Percentiles rank a stretch among this genome's conserved stretches.
Conservation (phyloP, 257 asterid species). For the Fraxinus quadrangulata region DNA sequence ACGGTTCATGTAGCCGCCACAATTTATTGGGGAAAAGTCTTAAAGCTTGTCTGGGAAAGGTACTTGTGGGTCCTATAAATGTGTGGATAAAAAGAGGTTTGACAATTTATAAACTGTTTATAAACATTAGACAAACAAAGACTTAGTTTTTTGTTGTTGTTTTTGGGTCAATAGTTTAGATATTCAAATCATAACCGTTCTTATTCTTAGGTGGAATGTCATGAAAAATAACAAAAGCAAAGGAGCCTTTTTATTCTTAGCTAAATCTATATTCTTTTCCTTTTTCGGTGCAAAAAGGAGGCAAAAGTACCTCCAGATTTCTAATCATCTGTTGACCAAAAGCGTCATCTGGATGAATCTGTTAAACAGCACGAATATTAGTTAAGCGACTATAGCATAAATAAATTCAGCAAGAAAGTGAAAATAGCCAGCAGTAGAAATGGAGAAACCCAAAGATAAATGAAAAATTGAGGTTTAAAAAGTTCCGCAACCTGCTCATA, state of each 20-base stretch:
- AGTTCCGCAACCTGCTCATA: constrained; percentile 83
- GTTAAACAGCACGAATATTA: constrained; percentile 26
- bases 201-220: not conserved
- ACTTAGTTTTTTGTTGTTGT: not conserved
- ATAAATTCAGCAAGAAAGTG: constrained; percentile 16
- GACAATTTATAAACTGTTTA: no score
- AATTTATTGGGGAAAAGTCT: not conserved
- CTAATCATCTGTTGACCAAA: constrained; percentile 97
- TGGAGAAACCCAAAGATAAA: constrained; percentile 15
- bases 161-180: not conserved
- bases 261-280: not conserved
- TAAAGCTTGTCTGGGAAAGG: no score
- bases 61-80: no score
- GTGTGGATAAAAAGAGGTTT: no score
- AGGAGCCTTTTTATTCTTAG: not conserved
- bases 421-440: not conserved
- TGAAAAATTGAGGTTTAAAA: constrained; percentile 22
- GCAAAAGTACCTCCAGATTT: constrained; percentile 81
- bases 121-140: no score
- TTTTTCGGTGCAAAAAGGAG: constrained; percentile 7
- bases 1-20: not conserved
- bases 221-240: not conserved
- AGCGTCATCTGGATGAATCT: constrained; percentile 98
- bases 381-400: constrained; percentile 18
- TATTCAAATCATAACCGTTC: not conserved